phyloP scores from a whole-genome alignment of 1,284 basidiomycete genomes.

The Kwoniella shivajii region DNA sequence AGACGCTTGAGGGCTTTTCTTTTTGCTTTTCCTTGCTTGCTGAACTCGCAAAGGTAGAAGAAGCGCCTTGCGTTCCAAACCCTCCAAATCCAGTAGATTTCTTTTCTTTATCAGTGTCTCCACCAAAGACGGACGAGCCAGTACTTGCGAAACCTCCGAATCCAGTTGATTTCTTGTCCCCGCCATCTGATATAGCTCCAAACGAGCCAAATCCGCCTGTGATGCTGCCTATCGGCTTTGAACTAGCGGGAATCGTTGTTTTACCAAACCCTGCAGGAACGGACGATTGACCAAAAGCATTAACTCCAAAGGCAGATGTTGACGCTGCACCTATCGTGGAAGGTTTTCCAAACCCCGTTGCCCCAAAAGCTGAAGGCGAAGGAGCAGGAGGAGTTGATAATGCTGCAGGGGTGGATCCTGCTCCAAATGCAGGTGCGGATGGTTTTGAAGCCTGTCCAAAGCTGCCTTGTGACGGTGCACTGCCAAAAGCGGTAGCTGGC shows the following conservation, averaged over 20 bases:
- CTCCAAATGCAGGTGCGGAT: conserved; percentile 12
- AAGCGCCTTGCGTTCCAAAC: not conserved
- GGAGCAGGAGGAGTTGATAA: conserved; percentile 19
- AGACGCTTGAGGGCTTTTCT: not conserved
- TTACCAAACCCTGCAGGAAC: conserved; percentile 27
- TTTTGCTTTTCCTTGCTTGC: not conserved
- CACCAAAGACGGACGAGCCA: conserved; percentile 22
- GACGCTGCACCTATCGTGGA: conserved; percentile 8
- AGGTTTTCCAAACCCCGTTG: conserved; percentile 19
- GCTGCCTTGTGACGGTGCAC: conserved; percentile 28
- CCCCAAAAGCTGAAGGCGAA: conserved; percentile 11
- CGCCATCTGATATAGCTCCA: conserved; percentile 21
- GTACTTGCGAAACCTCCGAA: conserved; percentile 32
- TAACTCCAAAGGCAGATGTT: conserved; percentile 17
- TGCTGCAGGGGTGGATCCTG: conserved; percentile 6
- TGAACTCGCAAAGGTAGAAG: conserved; percentile 20
- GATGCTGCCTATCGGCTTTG: conserved; percentile 25
- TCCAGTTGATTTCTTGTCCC: conserved; percentile 14
- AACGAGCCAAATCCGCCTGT: conserved; percentile 48
- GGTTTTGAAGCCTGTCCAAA: conserved; percentile 28
- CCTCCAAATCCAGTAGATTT: conserved; percentile 24
- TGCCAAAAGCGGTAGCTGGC: conserved; percentile 46
- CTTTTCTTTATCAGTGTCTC: conserved; percentile 2
- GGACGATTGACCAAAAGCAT: conserved; percentile 35
- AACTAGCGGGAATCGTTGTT: conserved; percentile 21